Conservation (phyloP, 2,329 filamentous ascomycete genomes). For the Byssothecium circinans region DNA sequence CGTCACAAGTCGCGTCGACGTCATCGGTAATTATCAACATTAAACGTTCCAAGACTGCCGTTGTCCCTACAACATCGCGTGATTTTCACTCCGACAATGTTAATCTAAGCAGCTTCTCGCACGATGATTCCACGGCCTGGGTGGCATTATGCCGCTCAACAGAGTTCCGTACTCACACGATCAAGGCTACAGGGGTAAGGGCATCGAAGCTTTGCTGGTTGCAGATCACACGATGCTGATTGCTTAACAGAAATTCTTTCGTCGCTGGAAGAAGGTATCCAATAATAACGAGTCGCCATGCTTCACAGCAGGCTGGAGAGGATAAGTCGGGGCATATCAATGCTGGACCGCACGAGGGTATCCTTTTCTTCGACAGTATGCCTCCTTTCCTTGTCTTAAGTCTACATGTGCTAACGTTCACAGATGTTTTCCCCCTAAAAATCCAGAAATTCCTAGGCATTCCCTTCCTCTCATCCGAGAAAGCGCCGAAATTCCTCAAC, state of each 20-base stretch:
- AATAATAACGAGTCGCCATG: slow-evolving; percentile 21
- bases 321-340: slow-evolving; percentile 79
- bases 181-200: slow-evolving; percentile 14
- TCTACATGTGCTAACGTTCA: slow-evolving; percentile 3
- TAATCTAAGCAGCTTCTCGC: not conserved
- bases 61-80: too few relatives aligned
- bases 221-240: slow-evolving; percentile 30
- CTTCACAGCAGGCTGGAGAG: slow-evolving; percentile 54
- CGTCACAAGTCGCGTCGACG: not conserved
- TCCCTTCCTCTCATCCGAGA: slow-evolving; percentile 51
- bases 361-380: slow-evolving; percentile 88
- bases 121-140: slow-evolving; percentile 5
- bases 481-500: slow-evolving; percentile 54
- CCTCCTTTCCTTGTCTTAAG: slow-evolving; percentile 1
- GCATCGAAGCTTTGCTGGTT: slow-evolving; percentile 16
- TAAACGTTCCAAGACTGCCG: not conserved
- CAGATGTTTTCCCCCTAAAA: slow-evolving; percentile 82
- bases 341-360: slow-evolving; percentile 73
- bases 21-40: slow-evolving; percentile 1
- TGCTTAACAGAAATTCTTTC: slow-evolving; percentile 14
- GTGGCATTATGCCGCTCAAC: slow-evolving; percentile 17
- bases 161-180: not conserved
- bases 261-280: slow-evolving; percentile 6
- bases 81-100: not conserved
- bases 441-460: slow-evolving; percentile 65